Base-by-base conservation (phyloP, 805 yeast species). In the Torulaspora quercuum region DNA sequence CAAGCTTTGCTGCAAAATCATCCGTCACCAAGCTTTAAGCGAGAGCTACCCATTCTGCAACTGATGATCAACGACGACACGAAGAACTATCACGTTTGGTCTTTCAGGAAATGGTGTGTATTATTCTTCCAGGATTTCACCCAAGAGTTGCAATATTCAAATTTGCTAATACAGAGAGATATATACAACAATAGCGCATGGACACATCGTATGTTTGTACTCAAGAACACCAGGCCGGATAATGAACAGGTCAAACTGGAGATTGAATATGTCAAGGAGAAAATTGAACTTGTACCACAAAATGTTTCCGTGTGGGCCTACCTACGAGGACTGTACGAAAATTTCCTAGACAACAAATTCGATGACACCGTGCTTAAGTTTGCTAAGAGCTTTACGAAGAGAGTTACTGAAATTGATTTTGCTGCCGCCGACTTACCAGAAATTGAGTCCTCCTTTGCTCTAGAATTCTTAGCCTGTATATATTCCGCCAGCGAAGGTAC, bases 71-170 rank as follows among this genome's bases (percentile, higher is more conserved):
- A 73, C 8, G 82, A 78, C 32, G 98, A 92, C 54, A 58, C 80
- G 4, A 92, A 92, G 55, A 92, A 92, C 64, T 94, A 92, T 60
- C 98, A 92, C 52, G 96, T 89, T 5, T 92, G 98, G 97, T 76
- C 95, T 1, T 86, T 88, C 50, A 65, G 90, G 35, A 82, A 83
- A 50, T 89, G 97, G 97, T 63, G 85, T 14, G 80, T 82, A 7
- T 67, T 70, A 23, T 67, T 67, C 47, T 81, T 80, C 45, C 56
- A 67, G 1, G 65, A 76, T 25, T 78, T 63, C 48, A 51, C 54
- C 0, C 56, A 61, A 23, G 95, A 87, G 53, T 44, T 78, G 10
- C 53, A 52, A 5, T 82, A 75, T 53, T 70, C 76, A 0, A 67
- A 71, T 4, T 39, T 44, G 14, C 62, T 74, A 49, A 59, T 90